Conservation (phyloP, 768 basidiomycete species). For the Hortiboletus flavorubellus region DNA sequence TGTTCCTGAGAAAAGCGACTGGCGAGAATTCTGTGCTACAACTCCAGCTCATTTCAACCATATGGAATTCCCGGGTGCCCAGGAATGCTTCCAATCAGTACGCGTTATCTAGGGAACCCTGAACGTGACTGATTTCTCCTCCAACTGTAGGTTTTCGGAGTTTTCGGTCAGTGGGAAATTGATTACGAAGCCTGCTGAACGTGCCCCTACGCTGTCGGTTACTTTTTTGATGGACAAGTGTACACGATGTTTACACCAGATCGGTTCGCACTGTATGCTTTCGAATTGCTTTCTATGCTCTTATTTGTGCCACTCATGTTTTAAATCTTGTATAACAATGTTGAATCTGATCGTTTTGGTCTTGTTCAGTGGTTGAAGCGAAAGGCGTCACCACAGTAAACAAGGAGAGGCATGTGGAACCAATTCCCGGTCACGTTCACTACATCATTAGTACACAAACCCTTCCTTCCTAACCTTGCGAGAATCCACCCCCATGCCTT, state of each 20-base stretch:
- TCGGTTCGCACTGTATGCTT: not conserved
- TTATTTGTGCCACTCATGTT: not conserved
- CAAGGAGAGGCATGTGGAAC: not conserved
- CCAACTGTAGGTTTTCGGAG: slow-evolving; percentile 13
- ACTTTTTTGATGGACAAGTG: not conserved
- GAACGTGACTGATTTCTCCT: not conserved
- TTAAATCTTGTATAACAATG: not conserved
- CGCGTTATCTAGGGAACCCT: not conserved
- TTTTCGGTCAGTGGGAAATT: slow-evolving; percentile 28
- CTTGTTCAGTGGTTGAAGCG: not conserved
- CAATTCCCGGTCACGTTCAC: not conserved
- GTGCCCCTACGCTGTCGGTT: not conserved
- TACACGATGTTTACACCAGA: not conserved
- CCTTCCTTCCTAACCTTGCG: slow-evolving; percentile 36
- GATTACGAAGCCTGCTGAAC: slow-evolving; percentile 19
- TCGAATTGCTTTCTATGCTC: not conserved
- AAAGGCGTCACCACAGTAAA: too few relatives aligned
- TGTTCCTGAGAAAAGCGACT: slow-evolving; percentile 24
- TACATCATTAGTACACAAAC: slow-evolving; percentile 40
- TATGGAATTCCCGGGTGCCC: slow-evolving; percentile 20
- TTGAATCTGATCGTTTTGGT: not conserved
- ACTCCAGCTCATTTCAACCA: slow-evolving; percentile 28
- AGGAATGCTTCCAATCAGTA: slow-evolving; percentile 16
- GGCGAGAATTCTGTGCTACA: slow-evolving; percentile 34
- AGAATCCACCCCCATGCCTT: slow-evolving; percentile 33